Base-by-base conservation (phyloP, 192 early-diverging fungal species). In the Diversispora eburnea region DNA sequence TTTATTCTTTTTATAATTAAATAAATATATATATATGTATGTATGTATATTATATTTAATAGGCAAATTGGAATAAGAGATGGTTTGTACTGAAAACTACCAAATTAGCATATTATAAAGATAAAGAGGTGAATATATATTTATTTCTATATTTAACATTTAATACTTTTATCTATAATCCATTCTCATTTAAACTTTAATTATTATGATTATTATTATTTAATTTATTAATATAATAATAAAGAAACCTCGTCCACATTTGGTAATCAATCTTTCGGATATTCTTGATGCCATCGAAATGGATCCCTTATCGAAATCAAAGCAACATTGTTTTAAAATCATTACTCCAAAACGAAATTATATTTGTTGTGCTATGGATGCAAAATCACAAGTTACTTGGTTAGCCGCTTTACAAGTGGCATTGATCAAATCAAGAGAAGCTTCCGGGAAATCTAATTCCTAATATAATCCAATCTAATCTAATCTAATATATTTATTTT, bases 61-160 rank as follows among this genome's bases (percentile, higher is more conserved):
- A 64, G 42, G 63, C 82, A 81, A 84, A 77, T 20, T 89, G 88
- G 88, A 81, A 82, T 63, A 89, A 86, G 66, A 81, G 87, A 58
- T 89, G 85, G 88, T 89, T 89, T 77, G 88, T 88, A 7, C 71
- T 89, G 12, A 72, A 86, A 45, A 83, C 79, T 33, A 83, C 84
- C 62, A 84, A 80, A 33, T 62, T 89, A 60, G 77, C 84, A 1
- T 89, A 87, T 74, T 89, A 89, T 74, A 84, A 89, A 67, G 81
- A 89, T 70, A 66, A 82, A 6, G 88, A 89, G 79, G 85, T 85
- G 81, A 67, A 25, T 19, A 43, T 22, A 48, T 22, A 10, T 73
- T 59, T 65, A 56, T 47, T 8, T 60, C 1, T 46, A 17, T 43
- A 12, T 42, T 22, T 47, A 15, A 54, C 8, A 39, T 12, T 39